phyloP scores from a whole-genome alignment of 768 basidiomycete species.

The Roridomyces roridus region DNA sequence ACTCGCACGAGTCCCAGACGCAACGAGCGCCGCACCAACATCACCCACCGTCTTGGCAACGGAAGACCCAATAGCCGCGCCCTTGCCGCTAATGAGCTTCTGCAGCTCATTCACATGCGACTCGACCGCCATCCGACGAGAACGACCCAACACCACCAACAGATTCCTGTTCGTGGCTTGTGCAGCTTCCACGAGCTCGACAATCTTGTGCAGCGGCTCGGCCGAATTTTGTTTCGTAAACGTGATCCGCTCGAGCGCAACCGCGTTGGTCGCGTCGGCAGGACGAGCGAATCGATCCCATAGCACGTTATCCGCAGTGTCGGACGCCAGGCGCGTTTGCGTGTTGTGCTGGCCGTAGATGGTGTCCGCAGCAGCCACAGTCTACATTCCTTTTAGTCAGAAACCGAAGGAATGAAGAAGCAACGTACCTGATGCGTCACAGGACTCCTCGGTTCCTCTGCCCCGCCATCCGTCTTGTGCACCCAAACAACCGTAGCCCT shows the following conservation, averaged over 20 bases:
- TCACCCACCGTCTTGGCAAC: conserved; percentile 79
- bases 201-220: conserved; percentile 61
- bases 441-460: conserved; percentile 33
- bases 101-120: conserved; percentile 65
- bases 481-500: conserved; percentile 80
- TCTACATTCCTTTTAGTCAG: no score
- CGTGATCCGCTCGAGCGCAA: conserved; percentile 65
- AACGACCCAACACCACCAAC: conserved; percentile 76
- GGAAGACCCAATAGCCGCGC: conserved; percentile 54
- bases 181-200: conserved; percentile 47
- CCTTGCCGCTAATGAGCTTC: conserved; percentile 47
- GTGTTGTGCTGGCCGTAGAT: conserved; percentile 72
- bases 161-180: conserved; percentile 50
- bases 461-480: conserved; percentile 47
- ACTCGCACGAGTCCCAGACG: conserved; percentile 53
- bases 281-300: conserved; percentile 70
- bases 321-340: conserved; percentile 71
- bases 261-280: conserved; percentile 30
- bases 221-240: conserved; percentile 61
- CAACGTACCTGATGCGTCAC: conserved; percentile 40
- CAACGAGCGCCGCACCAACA: conserved; percentile 72
- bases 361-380: conserved; percentile 66
- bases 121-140: conserved; percentile 69
- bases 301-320: conserved; percentile 80
- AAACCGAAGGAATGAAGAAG: conserved; percentile 1